These are phyloP conservation scores for Alternaria rosae DNA, from an alignment of 2,329 filamentous ascomycete species.

Conservation along the genomic window DNA sequence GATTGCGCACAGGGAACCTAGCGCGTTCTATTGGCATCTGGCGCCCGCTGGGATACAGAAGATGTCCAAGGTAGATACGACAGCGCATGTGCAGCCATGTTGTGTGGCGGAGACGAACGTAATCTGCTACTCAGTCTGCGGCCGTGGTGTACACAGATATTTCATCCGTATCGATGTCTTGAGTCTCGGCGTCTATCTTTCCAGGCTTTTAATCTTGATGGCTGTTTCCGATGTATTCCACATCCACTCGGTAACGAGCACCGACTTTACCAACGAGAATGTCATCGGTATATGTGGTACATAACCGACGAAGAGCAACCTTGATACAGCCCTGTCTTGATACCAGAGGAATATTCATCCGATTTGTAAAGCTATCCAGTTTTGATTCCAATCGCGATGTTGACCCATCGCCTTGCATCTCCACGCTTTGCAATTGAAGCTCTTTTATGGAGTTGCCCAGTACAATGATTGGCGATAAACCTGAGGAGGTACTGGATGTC, in stretches of 20 bases:
- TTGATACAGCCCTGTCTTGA: not conserved
- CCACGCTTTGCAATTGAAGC: not conserved
- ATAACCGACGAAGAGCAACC: not conserved
- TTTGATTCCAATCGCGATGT: not conserved
- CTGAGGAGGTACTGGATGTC: not conserved
- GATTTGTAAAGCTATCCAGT: not conserved
- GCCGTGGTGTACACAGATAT: too few species aligned
- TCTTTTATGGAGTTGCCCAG: not conserved
- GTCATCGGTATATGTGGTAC: not conserved
- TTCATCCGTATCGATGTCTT: not conserved
- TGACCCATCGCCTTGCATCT: not conserved
- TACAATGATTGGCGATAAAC: not conserved
- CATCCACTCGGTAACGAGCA: not conserved
- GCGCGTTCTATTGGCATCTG: not conserved
- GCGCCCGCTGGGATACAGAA: not conserved
- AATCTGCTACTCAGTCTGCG: too few species aligned
- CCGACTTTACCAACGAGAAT: not conserved
- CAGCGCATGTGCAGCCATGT: too few species aligned
- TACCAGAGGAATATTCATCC: not conserved
- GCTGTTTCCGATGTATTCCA: not conserved
- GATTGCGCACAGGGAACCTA: not conserved
- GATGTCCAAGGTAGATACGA: too few species aligned
- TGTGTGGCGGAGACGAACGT: too few species aligned
- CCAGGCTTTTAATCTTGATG: too few species aligned
- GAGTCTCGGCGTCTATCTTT: not conserved